These are phyloP conservation scores for Malus orientalis DNA, from an alignment of 306 rosid genomes.

Conservation along the genomic window DNA sequence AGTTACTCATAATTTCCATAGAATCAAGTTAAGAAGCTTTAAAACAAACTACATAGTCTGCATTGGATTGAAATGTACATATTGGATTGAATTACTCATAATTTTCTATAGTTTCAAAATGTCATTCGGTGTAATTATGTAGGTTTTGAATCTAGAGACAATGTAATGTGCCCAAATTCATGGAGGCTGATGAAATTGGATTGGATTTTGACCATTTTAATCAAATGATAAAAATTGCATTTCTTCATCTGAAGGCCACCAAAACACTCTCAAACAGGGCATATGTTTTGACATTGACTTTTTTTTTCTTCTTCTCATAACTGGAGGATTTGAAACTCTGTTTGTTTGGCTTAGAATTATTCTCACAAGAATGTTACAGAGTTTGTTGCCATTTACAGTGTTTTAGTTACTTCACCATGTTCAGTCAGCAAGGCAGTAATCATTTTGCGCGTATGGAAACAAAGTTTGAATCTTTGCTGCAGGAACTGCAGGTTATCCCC, in stretches of 20 bases:
- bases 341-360: not conserved
- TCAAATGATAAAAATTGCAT: not conserved
- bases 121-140: not conserved
- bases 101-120: not conserved
- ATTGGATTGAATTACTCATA: not conserved
- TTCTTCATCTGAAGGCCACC: not conserved
- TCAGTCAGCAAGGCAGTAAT: slow-evolving; percentile 22
- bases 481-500: slow-evolving; percentile 59
- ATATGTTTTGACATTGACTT: not conserved
- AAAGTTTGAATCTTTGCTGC: slow-evolving; percentile 37
- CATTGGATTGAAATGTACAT: not conserved
- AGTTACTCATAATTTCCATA: not conserved
- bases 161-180: not conserved
- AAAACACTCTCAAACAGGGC: not conserved
- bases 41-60: not conserved
- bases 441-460: slow-evolving; percentile 41
- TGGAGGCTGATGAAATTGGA: not conserved
- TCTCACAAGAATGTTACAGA: no score
- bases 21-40: not conserved
- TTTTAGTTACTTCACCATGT: slow-evolving; percentile 31
- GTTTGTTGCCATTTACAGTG: slow-evolving; percentile 8
- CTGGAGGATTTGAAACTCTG: not conserved
- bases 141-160: not conserved
- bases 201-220: not conserved
- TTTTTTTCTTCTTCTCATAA: not conserved